Evolutionary conservation across 345 rosid species (phyloP).

Genomic region (Microcos paniculata): DNA sequence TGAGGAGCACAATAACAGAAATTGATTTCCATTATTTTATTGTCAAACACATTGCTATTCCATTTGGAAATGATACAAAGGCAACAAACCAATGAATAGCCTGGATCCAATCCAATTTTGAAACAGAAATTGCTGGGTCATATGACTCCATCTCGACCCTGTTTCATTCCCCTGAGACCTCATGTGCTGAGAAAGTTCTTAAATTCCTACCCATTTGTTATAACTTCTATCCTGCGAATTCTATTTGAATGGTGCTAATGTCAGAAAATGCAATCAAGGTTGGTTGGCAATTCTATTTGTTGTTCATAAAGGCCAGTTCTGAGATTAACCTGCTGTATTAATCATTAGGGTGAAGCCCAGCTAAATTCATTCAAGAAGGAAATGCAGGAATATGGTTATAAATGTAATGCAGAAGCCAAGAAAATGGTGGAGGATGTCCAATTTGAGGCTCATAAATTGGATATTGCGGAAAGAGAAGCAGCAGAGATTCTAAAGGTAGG

Average conservation of each 20-base stretch:
- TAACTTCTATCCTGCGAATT: background rate
- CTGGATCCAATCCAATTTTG: background rate
- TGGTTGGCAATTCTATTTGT: background rate
- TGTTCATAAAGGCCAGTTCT: slow-evolving; percentile 10
- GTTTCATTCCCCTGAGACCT: background rate
- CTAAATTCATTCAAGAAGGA: slow-evolving; percentile 52
- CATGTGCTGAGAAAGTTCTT: background rate
- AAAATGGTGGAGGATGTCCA: slow-evolving; percentile 52
- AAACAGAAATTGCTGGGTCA: background rate
- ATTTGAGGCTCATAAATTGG: slow-evolving; percentile 48
- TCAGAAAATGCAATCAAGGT: background rate
- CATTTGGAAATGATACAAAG: background rate
- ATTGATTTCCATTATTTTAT: background rate
- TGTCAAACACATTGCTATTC: background rate
- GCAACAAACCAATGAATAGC: background rate
- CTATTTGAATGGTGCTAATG: background rate
- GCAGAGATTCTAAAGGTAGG: slow-evolving; percentile 61
- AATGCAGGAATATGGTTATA: slow-evolving; percentile 39
- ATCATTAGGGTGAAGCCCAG: slow-evolving; percentile 55
- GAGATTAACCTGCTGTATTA: background rate
- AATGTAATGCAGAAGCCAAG: slow-evolving; percentile 61
- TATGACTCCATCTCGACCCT: background rate
- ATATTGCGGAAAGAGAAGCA: slow-evolving; percentile 68
- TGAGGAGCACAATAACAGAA: background rate
- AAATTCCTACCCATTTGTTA: background rate